Conservation (phyloP, 2,329 filamentous ascomycete species). For the Pyrenophora tritici-repentis region DNA sequence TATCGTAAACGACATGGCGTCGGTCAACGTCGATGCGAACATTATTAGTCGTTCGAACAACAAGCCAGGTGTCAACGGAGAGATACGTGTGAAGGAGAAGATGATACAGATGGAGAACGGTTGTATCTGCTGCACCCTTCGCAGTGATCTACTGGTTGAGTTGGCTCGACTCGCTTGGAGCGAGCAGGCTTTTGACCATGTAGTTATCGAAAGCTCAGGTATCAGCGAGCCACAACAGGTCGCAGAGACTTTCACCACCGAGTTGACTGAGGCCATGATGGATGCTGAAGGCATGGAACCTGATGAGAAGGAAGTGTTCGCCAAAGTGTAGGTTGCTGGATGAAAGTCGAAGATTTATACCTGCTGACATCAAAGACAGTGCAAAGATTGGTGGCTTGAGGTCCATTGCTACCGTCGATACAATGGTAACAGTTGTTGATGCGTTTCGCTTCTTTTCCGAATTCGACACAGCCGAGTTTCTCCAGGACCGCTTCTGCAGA, state of each 20-base stretch:
- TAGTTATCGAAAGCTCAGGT: slow-evolving; percentile 72
- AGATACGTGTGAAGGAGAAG: slow-evolving; percentile 65
- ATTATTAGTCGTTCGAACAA: slow-evolving; percentile 56
- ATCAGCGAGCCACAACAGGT: slow-evolving; percentile 77
- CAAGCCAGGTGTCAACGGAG: slow-evolving; percentile 24
- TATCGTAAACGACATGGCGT: slow-evolving; percentile 72
- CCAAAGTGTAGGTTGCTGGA: slow-evolving; percentile 50
- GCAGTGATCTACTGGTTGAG: slow-evolving; percentile 72
- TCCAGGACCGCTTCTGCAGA: slow-evolving; percentile 64
- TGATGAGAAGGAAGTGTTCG: slow-evolving; percentile 52
- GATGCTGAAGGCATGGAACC: slow-evolving; percentile 49
- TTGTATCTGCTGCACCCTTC: slow-evolving; percentile 76
- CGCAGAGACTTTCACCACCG: slow-evolving; percentile 71
- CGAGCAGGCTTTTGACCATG: slow-evolving; percentile 68
- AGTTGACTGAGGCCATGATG: slow-evolving; percentile 53
- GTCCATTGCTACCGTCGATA: slow-evolving; percentile 69
- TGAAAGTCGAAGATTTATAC: neutral
- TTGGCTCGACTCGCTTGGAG: slow-evolving; percentile 66
- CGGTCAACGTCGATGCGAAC: slow-evolving; percentile 67
- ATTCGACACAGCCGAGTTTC: slow-evolving; percentile 71
- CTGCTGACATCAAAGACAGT: slow-evolving; percentile 17
- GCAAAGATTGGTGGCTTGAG: slow-evolving; percentile 63
- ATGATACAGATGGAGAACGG: slow-evolving; percentile 69
- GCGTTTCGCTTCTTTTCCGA: slow-evolving; percentile 74
- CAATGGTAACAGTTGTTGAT: slow-evolving; percentile 73